Base-by-base conservation (phyloP, 257 asterid genomes). In the Perilla frutescens region DNA sequence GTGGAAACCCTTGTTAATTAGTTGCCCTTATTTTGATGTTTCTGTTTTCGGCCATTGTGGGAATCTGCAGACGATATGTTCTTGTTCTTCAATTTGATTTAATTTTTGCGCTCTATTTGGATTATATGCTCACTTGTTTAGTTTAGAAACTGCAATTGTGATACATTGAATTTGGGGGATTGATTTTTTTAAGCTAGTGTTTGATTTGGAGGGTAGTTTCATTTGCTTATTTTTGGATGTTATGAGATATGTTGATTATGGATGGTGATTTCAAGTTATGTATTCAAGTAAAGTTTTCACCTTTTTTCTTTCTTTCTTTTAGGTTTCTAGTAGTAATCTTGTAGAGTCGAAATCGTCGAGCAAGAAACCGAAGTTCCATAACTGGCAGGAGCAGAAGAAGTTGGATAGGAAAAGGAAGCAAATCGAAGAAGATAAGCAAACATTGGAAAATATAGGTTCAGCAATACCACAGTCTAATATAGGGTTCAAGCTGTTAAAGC, bases 381-480 rank as follows among this genome's bases (percentile, higher is more conserved):
- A 80, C 60, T 80, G 91, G 93, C 97, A 88, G 62, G 93, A 90
- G 71, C 88, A 84, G 70, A 87, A 80, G 47, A 86, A 78, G 82
- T 80, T 84, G 66, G 88, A 87, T 62, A 80, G 96, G 45, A 90
- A 85, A 81, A 77, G 87, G 73, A 82, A 81, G 80, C 93, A 88
- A 76, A 78, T 81, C 3, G 96, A 85, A 64, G 97, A 94, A 81
- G 99, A 94, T 76, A 82, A 71, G 62, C 83, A 76, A 57, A 94
- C 97, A 31, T 45, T 88, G 55, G 90, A 75, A 7, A 94, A 86
- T 68, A 34, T 85, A 69, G 89, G 83, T 61, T 88, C 91, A 2
- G 96, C 96, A 32, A 91, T 94, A 68, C 99, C 98, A 6, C 91
- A 90, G 78, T 87, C 97, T 50, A 94, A 90, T 80, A 90, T 94